These are phyloP conservation scores for Leavenworthia alabamica DNA, from an alignment of 345 rosid genomes.

Conservation along the genomic window DNA sequence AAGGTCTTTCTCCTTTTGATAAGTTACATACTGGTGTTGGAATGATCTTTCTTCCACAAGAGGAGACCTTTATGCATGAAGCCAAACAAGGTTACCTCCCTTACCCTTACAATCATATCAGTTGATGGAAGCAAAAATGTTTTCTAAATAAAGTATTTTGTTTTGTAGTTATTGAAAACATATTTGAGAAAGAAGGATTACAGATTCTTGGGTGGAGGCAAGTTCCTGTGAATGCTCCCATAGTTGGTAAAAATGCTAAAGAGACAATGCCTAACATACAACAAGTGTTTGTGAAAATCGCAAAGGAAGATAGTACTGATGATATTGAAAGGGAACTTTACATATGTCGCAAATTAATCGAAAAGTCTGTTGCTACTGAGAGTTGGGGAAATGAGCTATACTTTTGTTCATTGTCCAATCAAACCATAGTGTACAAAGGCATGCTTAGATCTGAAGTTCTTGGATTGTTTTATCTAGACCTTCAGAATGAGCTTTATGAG, in stretches of 20 bases:
- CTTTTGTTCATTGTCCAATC: conserved; percentile 91
- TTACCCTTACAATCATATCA: background rate
- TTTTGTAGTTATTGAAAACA: conserved; percentile 59
- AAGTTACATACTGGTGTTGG: conserved; percentile 91
- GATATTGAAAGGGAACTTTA: conserved; percentile 92
- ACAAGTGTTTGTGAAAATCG: conserved; percentile 85
- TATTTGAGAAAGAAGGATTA: conserved; percentile 87
- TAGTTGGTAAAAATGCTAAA: conserved; percentile 90
- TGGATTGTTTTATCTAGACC: conserved; percentile 77
- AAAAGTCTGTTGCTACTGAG: conserved; percentile 48
- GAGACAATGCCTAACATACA: conserved; percentile 94
- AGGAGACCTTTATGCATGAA: conserved; percentile 48
- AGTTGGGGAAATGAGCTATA: conserved; percentile 88
- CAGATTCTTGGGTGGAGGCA: conserved; percentile 96
- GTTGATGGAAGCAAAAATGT: background rate
- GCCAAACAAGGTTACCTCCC: conserved; percentile 83
- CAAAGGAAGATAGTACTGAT: conserved; percentile 74
- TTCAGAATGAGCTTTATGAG: conserved; percentile 61
- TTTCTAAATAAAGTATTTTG: too few relatives aligned
- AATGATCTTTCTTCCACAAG: conserved; percentile 83
- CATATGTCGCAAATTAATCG: conserved; percentile 87
- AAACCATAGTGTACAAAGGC: conserved; percentile 94
- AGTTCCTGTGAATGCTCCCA: conserved; percentile 77
- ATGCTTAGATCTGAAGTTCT: conserved; percentile 98
- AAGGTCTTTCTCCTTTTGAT: conserved; percentile 71